Conservation (phyloP, 148 eudicot species). For the Vaccinium vitisidaea region DNA sequence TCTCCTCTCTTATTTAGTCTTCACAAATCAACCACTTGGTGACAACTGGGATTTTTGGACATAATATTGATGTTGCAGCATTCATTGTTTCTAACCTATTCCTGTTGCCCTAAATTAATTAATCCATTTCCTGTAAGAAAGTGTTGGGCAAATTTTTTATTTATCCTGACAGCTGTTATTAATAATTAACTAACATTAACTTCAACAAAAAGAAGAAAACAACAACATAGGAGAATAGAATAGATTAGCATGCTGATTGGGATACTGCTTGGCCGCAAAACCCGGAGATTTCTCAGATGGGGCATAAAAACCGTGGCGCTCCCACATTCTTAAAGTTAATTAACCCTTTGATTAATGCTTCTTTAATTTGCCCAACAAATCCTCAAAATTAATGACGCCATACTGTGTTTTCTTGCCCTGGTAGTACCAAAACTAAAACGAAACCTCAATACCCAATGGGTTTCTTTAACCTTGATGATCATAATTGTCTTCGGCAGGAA, state of each 20-base stretch:
- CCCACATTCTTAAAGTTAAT: slow-evolving; percentile 13
- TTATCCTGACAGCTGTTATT: neutral
- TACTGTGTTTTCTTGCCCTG: neutral
- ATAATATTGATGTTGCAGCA: neutral
- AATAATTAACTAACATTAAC: slow-evolving; percentile 9
- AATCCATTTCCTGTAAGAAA: neutral
- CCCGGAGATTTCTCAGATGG: slow-evolving; percentile 33
- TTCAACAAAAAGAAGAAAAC: neutral
- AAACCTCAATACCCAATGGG: too few species aligned
- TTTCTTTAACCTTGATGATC: too few species aligned
- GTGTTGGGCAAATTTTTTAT: neutral
- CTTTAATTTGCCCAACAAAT: slow-evolving; percentile 1
- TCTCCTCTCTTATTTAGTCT: too few species aligned
- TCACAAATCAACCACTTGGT: too few species aligned
- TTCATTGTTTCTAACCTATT: slow-evolving; percentile 1
- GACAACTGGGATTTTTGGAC: too few species aligned
- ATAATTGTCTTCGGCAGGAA: too few species aligned
- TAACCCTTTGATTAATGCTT: neutral
- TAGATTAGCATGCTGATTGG: slow-evolving; percentile 25
- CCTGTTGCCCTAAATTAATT: neutral
- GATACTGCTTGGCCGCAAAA: slow-evolving; percentile 44
- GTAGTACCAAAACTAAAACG: neutral
- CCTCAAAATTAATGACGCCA: neutral
- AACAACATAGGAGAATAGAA: neutral
- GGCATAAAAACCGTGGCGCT: slow-evolving; percentile 13